Conservation (phyloP, 2,329 filamentous ascomycete genomes). For the Endothia cerciana region DNA sequence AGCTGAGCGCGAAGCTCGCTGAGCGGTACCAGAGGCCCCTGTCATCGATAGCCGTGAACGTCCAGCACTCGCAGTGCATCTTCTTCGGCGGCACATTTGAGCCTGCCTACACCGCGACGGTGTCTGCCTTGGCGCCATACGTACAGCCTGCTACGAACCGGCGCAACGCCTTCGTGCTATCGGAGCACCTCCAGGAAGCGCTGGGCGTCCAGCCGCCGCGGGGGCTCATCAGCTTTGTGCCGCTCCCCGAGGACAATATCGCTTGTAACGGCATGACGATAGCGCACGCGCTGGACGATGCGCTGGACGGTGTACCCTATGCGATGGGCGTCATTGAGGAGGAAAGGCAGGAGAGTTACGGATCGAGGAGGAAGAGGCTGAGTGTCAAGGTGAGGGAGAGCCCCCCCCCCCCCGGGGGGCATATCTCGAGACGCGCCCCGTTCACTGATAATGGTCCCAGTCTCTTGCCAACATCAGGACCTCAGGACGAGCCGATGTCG, state of each 20-base stretch:
- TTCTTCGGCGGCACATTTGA: constrained; percentile 76
- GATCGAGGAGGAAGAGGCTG: constrained; percentile 37
- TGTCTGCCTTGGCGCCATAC: constrained; percentile 70
- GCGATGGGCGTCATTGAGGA: constrained; percentile 34
- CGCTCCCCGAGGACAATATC: constrained; percentile 71
- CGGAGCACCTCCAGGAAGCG: constrained; percentile 73
- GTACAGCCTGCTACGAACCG: constrained; percentile 78
- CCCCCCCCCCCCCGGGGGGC: too few species aligned
- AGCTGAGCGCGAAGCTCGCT: constrained; percentile 73
- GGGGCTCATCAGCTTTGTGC: constrained; percentile 73
- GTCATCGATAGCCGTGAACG: constrained; percentile 72
- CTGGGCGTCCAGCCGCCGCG: constrained; percentile 68
- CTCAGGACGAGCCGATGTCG: constrained; percentile 28
- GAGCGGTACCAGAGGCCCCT: constrained; percentile 76
- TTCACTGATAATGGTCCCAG: constrained; percentile 34
- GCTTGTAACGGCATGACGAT: constrained; percentile 74
- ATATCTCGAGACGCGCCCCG: background rate
- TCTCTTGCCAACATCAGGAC: constrained; percentile 39
- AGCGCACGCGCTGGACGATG: constrained; percentile 66
- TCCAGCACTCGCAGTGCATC: constrained; percentile 77
- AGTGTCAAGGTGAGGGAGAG: constrained; percentile 40
- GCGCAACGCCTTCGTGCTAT: constrained; percentile 77
- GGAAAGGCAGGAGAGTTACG: constrained; percentile 20
- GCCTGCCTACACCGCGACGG: constrained; percentile 76
- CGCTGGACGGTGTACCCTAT: constrained; percentile 42